Evolutionary conservation across 2,329 filamentous ascomycete species (phyloP).

Genomic region (Aspergillus pseudoterreus): DNA sequence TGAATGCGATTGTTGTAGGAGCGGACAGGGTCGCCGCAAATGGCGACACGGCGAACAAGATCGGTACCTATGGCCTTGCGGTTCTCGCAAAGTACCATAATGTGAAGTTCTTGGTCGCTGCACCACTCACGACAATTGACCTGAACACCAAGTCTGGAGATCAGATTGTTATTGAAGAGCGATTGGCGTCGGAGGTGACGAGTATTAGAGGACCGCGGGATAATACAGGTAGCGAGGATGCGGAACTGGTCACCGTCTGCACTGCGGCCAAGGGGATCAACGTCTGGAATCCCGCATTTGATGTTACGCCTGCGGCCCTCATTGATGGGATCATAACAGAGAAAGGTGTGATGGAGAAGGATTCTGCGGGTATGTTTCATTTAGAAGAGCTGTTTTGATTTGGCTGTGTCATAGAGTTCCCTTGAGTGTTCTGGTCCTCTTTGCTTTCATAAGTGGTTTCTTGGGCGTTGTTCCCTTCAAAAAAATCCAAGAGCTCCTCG

Average conservation of each 20-base stretch:
- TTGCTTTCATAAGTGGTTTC: neutral
- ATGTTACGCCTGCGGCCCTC: conserved; percentile 81
- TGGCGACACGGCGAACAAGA: conserved; percentile 97
- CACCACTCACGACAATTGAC: conserved; percentile 92
- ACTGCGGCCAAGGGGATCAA: conserved; percentile 72
- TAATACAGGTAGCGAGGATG: conserved; percentile 46
- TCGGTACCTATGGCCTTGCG: conserved; percentile 88
- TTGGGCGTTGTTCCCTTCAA: neutral
- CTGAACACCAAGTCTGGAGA: conserved; percentile 71
- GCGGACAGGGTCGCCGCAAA: conserved; percentile 94
- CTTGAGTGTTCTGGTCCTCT: neutral
- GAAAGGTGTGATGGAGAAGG: conserved; percentile 79
- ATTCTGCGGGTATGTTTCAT: conserved; percentile 64
- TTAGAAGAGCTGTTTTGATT: conserved; percentile 37
- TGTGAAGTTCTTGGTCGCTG: conserved; percentile 91
- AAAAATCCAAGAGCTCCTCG: conserved; percentile 11
- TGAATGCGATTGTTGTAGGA: conserved; percentile 86
- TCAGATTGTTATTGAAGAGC: conserved; percentile 87
- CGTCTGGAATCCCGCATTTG: conserved; percentile 97
- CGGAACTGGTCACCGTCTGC: conserved; percentile 61
- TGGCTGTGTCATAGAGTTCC: conserved; percentile 4
- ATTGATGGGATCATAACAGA: conserved; percentile 97
- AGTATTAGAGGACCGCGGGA: conserved; percentile 73
- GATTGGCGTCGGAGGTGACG: conserved; percentile 76
- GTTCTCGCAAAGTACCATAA: conserved; percentile 86